Conservation (phyloP, 345 rosid genomes). For the Citrus hindsii region DNA sequence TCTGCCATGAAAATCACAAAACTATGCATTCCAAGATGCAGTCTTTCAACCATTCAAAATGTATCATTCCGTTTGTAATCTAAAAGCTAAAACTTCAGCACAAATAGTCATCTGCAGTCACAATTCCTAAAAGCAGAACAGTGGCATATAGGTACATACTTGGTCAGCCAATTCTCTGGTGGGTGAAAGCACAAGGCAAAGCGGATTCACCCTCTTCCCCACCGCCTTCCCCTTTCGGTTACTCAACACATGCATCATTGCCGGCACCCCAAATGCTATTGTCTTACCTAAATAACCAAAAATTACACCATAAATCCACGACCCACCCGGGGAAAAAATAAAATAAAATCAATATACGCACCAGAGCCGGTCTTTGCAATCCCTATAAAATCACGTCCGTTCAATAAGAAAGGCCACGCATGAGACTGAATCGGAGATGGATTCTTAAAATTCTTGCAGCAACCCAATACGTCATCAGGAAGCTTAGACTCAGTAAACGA, state of each 20-base stretch:
- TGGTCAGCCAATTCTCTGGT: constrained; percentile 96
- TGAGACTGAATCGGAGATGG: constrained; percentile 95
- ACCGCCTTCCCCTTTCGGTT: constrained; percentile 57
- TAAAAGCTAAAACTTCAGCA: background rate
- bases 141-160: constrained; percentile 28
- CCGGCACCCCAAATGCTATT: constrained; percentile 86
- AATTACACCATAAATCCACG: background rate
- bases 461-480: constrained; percentile 64
- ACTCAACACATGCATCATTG: constrained; percentile 72
- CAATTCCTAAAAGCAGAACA: background rate
- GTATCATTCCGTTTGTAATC: background rate
- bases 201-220: constrained; percentile 52
- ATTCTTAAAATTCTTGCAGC: constrained; percentile 66
- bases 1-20: background rate
- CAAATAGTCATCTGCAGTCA: background rate
- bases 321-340: background rate
- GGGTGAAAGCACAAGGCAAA: constrained; percentile 93
- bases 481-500: constrained; percentile 54
- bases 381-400: constrained; percentile 91
- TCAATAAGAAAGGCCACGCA: constrained; percentile 89
- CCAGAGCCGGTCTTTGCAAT: constrained; percentile 99
- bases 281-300: constrained; percentile 61
- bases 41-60: background rate
- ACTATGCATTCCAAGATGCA: background rate
- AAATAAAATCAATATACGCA: constrained; percentile 11